These are phyloP conservation scores for Xylaria flabelliformis DNA, from an alignment of 495 filamentous ascomycete genomes.

Conservation along the genomic window DNA sequence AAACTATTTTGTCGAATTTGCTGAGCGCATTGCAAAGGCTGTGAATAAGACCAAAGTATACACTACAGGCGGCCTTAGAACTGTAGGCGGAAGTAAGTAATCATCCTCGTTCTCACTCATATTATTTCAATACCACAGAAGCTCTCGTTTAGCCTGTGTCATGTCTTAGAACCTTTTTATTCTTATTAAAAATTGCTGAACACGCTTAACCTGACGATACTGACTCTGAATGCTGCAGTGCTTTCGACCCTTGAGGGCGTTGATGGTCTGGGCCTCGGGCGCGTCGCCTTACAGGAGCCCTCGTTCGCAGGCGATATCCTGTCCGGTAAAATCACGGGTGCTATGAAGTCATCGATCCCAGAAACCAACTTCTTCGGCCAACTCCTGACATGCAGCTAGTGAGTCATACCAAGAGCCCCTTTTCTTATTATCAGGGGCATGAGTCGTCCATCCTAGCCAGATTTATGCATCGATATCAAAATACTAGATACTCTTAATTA, in stretches of 20 bases:
- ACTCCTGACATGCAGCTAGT: not conserved
- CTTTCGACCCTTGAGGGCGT: slow-evolving; percentile 54
- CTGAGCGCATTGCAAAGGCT: slow-evolving; percentile 61
- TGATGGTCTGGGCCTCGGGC: slow-evolving; percentile 62
- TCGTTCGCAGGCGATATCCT: slow-evolving; percentile 55
- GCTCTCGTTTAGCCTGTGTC: not conserved
- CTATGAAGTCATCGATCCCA: slow-evolving; percentile 42
- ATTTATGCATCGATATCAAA: not conserved
- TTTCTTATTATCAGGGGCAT: not conserved
- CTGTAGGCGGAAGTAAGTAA: slow-evolving; percentile 49
- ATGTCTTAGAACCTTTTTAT: not conserved
- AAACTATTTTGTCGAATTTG: slow-evolving; percentile 70
- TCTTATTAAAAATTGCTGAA: not conserved
- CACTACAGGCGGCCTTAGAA: slow-evolving; percentile 67
- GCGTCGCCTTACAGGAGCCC: slow-evolving; percentile 58
- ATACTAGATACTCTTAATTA: not conserved
- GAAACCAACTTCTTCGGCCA: slow-evolving; percentile 20
- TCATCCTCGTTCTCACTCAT: not conserved
- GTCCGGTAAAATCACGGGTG: slow-evolving; percentile 54
- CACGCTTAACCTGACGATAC: not conserved
- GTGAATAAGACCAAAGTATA: slow-evolving; percentile 63
- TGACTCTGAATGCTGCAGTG: slow-evolving; percentile 1
- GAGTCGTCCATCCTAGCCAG: not conserved
- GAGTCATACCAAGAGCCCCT: not conserved
- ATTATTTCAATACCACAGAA: not conserved